These are phyloP conservation scores for Gonium pectorale DNA, from an alignment of 139 green algal genomes.

Conservation along the genomic window DNA sequence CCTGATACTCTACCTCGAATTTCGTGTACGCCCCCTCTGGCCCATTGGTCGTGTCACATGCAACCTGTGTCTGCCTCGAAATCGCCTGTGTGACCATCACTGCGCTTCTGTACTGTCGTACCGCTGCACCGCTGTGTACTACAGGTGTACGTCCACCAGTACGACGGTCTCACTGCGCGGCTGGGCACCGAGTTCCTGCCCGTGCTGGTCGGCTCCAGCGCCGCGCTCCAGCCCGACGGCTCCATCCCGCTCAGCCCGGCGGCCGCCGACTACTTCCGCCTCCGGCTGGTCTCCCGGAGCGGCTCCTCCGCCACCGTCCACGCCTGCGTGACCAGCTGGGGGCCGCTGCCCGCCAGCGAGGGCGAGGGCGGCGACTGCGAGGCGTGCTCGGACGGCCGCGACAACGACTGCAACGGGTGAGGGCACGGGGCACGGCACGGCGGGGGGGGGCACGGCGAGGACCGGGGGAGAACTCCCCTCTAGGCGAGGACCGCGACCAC, in stretches of 20 bases:
- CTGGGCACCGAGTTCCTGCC: background rate
- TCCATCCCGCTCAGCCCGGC: background rate
- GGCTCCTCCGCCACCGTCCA: background rate
- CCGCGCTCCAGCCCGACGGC: background rate
- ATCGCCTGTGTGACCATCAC: too few relatives aligned
- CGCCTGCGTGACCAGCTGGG: background rate
- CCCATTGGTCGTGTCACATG: too few relatives aligned
- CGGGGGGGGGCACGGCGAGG: too few relatives aligned
- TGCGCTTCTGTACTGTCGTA: too few relatives aligned
- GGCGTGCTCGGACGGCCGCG: background rate
- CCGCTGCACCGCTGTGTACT: too few relatives aligned
- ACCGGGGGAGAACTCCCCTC: too few relatives aligned
- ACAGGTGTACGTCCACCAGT: slow-evolving; percentile 35
- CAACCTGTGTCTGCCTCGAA: too few relatives aligned
- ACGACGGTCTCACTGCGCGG: background rate
- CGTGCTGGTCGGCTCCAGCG: slow-evolving; percentile 4
- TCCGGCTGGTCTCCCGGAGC: background rate
- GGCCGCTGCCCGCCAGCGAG: background rate
- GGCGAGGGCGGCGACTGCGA: background rate
- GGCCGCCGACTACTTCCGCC: background rate
- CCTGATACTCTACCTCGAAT: too few relatives aligned
- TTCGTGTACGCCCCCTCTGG: too few relatives aligned
- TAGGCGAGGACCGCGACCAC: too few relatives aligned
- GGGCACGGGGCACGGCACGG: too few relatives aligned
- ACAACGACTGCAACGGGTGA: slow-evolving; percentile 41